Conservation (phyloP, 2,329 filamentous ascomycete genomes). For the Colletotrichum chrysophilum region DNA sequence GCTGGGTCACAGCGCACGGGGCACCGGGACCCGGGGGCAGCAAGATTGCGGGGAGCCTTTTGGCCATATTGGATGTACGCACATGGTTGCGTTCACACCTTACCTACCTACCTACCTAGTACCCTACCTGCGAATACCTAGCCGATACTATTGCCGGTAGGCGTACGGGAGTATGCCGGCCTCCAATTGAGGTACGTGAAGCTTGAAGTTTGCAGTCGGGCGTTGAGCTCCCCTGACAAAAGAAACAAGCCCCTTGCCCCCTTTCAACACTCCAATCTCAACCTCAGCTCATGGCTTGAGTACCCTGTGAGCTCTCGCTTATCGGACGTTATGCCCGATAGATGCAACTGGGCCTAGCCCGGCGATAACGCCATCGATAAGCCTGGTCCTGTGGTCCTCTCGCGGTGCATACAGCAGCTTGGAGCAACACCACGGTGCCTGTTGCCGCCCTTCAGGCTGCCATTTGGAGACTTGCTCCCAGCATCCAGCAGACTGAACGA, state of each 20-base stretch:
- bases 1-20: not conserved
- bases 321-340: not conserved
- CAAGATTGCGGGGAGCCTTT: not conserved
- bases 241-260: not conserved
- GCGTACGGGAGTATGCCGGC: not conserved
- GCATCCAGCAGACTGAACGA: not conserved
- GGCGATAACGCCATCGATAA: not conserved
- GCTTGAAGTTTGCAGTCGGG: not conserved
- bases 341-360: not conserved
- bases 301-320: not conserved
- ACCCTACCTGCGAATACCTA: not conserved
- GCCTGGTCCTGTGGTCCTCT: not conserved
- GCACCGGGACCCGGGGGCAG: conserved; percentile 5
- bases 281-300: not conserved
- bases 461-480: not conserved
- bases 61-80: not conserved
- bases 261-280: not conserved
- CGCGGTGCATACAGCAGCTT: not conserved
- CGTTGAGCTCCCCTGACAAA: not conserved
- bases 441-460: not conserved
- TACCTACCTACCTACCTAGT: not conserved
- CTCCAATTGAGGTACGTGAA: not conserved
- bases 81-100: not conserved
- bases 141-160: not conserved
- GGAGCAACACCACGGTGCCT: not conserved